These are phyloP conservation scores for Sarcocystis neurona DNA, from an alignment of 169 alveolate genomes.

Conservation along the genomic window DNA sequence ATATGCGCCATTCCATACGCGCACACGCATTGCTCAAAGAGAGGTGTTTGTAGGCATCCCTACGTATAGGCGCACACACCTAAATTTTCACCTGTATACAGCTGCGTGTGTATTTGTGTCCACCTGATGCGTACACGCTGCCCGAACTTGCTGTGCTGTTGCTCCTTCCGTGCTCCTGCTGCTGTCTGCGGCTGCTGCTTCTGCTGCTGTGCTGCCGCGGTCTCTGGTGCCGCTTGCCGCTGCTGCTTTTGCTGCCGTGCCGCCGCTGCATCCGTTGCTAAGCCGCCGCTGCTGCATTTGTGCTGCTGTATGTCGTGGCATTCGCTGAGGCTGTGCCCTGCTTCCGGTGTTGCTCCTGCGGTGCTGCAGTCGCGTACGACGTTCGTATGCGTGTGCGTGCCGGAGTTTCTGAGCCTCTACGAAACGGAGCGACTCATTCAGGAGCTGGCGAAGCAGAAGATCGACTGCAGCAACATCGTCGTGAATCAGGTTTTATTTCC, in stretches of 20 bases:
- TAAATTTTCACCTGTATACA: no score
- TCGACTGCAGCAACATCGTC: constrained; percentile 95
- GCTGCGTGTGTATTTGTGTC: no score
- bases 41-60: no score
- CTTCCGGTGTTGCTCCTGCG: not conserved
- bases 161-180: no score
- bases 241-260: not conserved
- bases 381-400: constrained; percentile 98
- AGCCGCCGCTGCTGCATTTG: not conserved
- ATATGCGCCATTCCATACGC: no score
- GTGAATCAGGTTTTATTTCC: constrained; percentile 96
- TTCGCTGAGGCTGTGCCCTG: no score
- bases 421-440: constrained; percentile 98
- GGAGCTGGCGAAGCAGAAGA: constrained; percentile 88
- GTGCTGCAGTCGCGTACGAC: constrained; percentile 86
- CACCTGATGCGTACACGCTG: no score
- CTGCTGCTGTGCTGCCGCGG: not conserved
- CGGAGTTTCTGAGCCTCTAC: constrained; percentile 97
- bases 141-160: no score
- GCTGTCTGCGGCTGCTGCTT: no score
- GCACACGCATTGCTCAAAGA: no score
- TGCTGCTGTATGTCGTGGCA: no score
- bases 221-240: not conserved
- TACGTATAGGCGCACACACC: no score
- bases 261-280: not conserved